Evolutionary conservation across 192 early-diverging fungal species (phyloP), one percentile per base, ranked within the genome.

Genomic region (Chytriomyces hyalinus): DNA sequence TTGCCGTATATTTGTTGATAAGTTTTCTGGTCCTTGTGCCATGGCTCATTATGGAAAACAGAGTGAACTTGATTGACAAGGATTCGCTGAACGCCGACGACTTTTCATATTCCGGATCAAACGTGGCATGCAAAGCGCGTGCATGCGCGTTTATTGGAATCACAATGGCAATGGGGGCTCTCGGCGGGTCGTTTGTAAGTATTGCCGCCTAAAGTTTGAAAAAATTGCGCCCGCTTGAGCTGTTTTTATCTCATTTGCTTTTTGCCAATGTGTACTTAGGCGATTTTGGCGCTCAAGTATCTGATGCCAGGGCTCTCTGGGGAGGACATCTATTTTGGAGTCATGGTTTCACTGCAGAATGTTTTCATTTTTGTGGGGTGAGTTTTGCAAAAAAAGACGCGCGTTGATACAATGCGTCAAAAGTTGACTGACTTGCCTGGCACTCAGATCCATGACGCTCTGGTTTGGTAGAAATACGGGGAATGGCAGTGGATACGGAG

Each of bases 11-110:
- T 44, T 57, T 15, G 24, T 26, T 78, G 15, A 1, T 66, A 9
- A 78, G 6, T 10, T 47, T 28, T 8, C 1, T 78, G 62, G 62
- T 28, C 9, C 5, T 17, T 67, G 65, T 75, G 43, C 36, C 6
- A 48, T 69, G 22, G 47, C 13, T 48, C 49, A 65, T n/a, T 67
- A 3, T 66, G 5, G 1, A 17, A 15, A 8, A n/a, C 64, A 84
- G 83, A 61, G 84, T 88, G 2, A 88, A 88, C 73, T 65, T 86
- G 66, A 86, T 88, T 50, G 84, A 88, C 64, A 79, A 79, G 22
- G 80, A 83, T 43, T 82, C 77, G 47, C 75, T 88, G 17, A 84
- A 66, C 57, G 84, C 79, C 0, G 84, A 84, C 61, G 83, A 80
- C 60, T 80, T 64, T 45, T 60, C 70, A 3, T 80, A 64, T 60